phyloP scores from a whole-genome alignment of 345 rosid genomes.

The Gossypium longicalyx region DNA sequence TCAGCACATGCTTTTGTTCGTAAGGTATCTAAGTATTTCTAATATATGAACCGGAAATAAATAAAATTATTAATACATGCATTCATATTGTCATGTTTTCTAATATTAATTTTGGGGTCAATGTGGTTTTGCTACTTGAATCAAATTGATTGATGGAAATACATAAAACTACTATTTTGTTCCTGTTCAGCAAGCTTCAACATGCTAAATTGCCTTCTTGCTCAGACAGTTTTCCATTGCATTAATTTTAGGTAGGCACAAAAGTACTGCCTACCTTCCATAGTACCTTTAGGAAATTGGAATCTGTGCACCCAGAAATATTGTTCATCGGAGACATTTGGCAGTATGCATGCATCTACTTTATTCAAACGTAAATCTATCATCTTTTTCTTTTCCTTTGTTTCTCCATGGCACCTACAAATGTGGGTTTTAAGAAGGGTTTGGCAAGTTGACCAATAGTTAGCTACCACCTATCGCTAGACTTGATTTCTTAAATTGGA shows the following conservation, averaged over 20 bases:
- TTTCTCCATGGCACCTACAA: background rate
- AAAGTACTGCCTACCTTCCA: background rate
- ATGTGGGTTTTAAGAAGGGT: conserved; percentile 5
- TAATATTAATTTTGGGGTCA: background rate
- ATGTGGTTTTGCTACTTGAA: background rate
- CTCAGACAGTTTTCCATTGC: background rate
- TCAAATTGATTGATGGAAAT: background rate
- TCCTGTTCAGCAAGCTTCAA: conserved; percentile 1
- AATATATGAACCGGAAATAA: background rate
- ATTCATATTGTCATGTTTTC: background rate
- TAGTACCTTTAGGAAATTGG: background rate
- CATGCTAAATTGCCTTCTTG: background rate
- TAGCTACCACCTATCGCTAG: background rate
- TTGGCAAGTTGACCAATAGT: background rate
- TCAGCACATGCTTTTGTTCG: conserved; percentile 54
- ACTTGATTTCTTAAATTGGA: background rate
- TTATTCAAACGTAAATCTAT: background rate
- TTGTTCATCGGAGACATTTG: background rate
- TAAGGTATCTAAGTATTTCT: conserved; percentile 46
- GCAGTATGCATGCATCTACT: background rate
- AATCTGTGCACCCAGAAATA: background rate
- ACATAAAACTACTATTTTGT: background rate
- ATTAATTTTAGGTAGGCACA: background rate
- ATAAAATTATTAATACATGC: background rate
- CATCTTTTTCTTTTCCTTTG: background rate